phyloP scores from a whole-genome alignment of 176 grass and related monocot species.

The Phragmites australis region DNA sequence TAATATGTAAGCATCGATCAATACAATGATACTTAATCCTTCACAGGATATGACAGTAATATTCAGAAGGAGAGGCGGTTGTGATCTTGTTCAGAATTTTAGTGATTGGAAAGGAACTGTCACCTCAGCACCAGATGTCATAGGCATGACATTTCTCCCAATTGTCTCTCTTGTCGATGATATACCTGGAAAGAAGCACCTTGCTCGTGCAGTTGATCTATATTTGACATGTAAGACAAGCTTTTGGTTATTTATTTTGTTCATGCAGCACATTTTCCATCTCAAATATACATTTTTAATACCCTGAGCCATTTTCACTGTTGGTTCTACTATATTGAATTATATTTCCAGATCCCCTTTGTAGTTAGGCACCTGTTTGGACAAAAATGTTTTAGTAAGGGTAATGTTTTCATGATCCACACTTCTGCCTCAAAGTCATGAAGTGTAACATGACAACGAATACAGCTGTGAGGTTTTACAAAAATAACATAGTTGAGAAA shows the following conservation, averaged over 20 bases:
- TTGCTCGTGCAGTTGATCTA: slow-evolving; percentile 83
- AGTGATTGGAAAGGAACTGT: slow-evolving; percentile 76
- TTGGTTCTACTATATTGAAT: not conserved
- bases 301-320: not conserved
- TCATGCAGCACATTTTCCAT: not conserved
- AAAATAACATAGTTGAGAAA: not conserved
- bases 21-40: slow-evolving; percentile 13
- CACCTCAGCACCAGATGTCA: slow-evolving; percentile 85
- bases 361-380: not conserved
- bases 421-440: not conserved
- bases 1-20: slow-evolving; percentile 1
- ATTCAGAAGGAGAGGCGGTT: slow-evolving; percentile 97
- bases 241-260: slow-evolving; percentile 25
- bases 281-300: slow-evolving; percentile 6
- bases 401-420: not conserved
- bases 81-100: slow-evolving; percentile 92
- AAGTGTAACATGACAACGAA: slow-evolving; percentile 6
- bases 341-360: not conserved
- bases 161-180: slow-evolving; percentile 85
- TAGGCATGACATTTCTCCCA: slow-evolving; percentile 89
- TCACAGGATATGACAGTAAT: slow-evolving; percentile 97
- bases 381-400: not conserved
- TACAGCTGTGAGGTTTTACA: not conserved
- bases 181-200: slow-evolving; percentile 70
- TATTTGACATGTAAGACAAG: slow-evolving; percentile 84